Base-by-base conservation (phyloP, 306 rosid genomes). In the Medicago arabica region DNA sequence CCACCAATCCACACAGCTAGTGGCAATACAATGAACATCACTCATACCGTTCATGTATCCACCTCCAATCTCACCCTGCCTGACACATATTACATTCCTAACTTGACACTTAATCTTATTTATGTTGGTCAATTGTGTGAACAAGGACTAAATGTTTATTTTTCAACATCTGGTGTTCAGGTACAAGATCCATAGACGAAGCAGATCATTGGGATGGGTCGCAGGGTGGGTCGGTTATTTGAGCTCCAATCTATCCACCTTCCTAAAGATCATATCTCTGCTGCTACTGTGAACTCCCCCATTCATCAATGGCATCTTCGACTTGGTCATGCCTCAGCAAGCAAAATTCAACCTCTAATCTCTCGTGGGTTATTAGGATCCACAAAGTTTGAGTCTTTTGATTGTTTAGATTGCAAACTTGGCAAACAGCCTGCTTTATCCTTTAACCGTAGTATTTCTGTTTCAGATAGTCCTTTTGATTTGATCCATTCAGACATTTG, bases 101-200 rank as follows among this genome's bases (percentile, higher is more conserved):
- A 10, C 53, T 47, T 58, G 7, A 58, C 14, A 10, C 34, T 58
- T 10, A 58, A 18, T 58, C 64, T 58, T 9, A 58, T 58, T 23
- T 18, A 2, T 58, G 13, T 58, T 21, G 64, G 64, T 23, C 64
- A 58, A 14, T 47, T 58, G 38, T 58, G 38, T 58, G 64, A 58
- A 58, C 31, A 58, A 23, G 64, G 64, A 21, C 38, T 58, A 1
- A 58, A 58, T 58, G 64, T 58, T 58, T 58, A 47, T 14, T 58
- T 58, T 58, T 58, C 64, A 21, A 14, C 38, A 36, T 58, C 63
- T 57, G 36, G 63, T 57, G 63, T 57, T 57, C 63, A 58, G 36
- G 64, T 58, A 58, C 64, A 58, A 14, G 64, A 58, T 58, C 64
- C 64, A 58, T 38, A 58, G 2, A 58, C 64, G 34, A 58, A 58